These are phyloP conservation scores for Tausonia pullulans DNA, from an alignment of 1,284 basidiomycete genomes.

Conservation along the genomic window DNA sequence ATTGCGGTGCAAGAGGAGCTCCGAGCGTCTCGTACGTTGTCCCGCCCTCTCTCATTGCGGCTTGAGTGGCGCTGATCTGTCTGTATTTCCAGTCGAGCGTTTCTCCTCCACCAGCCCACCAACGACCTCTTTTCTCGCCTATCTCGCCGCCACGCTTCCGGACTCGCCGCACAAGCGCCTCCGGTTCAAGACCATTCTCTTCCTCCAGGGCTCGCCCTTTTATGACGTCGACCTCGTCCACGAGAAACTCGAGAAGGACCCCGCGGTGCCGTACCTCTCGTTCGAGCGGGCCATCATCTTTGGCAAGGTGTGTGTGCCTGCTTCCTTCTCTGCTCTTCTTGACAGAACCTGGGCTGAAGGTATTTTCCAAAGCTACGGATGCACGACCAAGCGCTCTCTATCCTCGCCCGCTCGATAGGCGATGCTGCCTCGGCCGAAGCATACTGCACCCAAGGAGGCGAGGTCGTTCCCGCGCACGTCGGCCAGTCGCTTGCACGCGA, in stretches of 20 bases:
- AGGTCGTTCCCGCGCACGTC: constrained; percentile 52
- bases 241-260: constrained; percentile 39
- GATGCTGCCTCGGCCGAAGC: constrained; percentile 67
- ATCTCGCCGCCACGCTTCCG: constrained; percentile 56
- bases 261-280: constrained; percentile 47
- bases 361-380: constrained; percentile 22
- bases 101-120: not conserved
- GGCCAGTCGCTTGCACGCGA: constrained; percentile 38
- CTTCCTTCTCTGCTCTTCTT: not conserved
- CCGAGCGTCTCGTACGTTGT: constrained; percentile 17
- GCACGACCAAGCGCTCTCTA: constrained; percentile 52
- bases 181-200: constrained; percentile 62
- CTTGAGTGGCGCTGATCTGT: too few relatives aligned
- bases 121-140: constrained; percentile 43
- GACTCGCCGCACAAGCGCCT: constrained; percentile 58
- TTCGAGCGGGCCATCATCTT: constrained; percentile 69
- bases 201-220: constrained; percentile 59
- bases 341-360: not conserved
- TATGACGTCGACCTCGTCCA: constrained; percentile 50
- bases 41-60: not conserved
- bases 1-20: constrained; percentile 18
- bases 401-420: constrained; percentile 56
- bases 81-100: too few relatives aligned
- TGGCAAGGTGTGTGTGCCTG: constrained; percentile 52
- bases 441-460: constrained; percentile 64